These are phyloP conservation scores for Massospora cicadina DNA, from an alignment of 371 early-diverging fungal genomes.

Conservation along the genomic window DNA sequence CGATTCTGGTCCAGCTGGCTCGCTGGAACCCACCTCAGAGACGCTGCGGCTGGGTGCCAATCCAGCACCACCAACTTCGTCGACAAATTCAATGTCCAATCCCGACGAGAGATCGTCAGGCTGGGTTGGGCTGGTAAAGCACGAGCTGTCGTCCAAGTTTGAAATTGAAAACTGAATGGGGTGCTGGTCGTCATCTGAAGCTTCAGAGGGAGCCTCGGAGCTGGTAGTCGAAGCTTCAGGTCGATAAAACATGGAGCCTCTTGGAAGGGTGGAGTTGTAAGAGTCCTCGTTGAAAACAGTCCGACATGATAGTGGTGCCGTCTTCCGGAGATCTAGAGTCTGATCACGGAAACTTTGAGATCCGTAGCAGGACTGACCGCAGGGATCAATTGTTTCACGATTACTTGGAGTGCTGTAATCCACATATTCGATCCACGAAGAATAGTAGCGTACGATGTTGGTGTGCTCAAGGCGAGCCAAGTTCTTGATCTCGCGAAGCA, in stretches of 20 bases:
- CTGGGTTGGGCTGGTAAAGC: background rate
- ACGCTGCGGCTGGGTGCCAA: background rate
- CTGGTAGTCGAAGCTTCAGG: background rate
- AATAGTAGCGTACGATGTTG: constrained; percentile 82
- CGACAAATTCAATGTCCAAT: constrained; percentile 11
- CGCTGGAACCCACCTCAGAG: background rate
- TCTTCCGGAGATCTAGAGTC: background rate
- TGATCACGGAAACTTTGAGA: background rate
- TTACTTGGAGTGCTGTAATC: constrained; percentile 12
- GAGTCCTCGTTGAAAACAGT: background rate
- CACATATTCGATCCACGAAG: constrained; percentile 80
- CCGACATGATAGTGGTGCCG: background rate
- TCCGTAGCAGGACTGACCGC: background rate
- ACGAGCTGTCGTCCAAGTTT: background rate
- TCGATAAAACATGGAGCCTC: background rate
- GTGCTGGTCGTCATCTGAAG: background rate
- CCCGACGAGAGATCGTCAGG: constrained; percentile 11
- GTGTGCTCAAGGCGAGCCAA: constrained; percentile 72
- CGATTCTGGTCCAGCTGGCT: background rate
- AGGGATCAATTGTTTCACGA: background rate
- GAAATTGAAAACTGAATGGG: background rate
- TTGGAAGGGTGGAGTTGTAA: background rate
- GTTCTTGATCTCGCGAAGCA: constrained; percentile 72
- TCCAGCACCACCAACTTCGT: constrained; percentile 1
- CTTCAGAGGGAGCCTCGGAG: background rate